phyloP scores from a whole-genome alignment of 1,139 yeast species.

The Geotrichum klebahnii region DNA sequence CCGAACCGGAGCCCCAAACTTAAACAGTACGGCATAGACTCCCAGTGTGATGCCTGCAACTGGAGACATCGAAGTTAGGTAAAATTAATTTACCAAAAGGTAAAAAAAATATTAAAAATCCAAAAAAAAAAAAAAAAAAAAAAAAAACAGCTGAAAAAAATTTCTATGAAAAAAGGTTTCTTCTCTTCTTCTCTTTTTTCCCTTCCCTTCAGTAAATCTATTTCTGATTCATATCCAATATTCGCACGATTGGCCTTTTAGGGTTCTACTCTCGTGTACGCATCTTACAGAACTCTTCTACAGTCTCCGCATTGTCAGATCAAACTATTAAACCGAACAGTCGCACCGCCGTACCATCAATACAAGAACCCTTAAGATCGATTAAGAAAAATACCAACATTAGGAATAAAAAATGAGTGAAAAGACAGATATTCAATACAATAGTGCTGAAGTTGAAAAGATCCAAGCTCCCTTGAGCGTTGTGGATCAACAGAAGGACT shows the following conservation, averaged over 20 bases:
- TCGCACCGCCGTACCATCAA: constrained; percentile 3
- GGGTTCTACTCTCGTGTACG: constrained; percentile 26
- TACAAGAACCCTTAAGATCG: no score
- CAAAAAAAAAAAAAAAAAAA: no score
- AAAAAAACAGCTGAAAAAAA: no score
- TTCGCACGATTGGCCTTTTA: constrained; percentile 25
- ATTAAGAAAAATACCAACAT: background rate
- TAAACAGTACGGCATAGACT: background rate
- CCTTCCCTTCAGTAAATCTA: background rate
- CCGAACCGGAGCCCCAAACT: no score
- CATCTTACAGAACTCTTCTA: constrained; percentile 19
- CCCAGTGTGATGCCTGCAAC: background rate
- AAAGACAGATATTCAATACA: no score
- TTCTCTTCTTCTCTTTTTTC: background rate
- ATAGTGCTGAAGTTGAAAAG: background rate
- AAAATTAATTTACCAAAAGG: no score
- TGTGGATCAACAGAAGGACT: background rate
- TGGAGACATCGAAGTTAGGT: no score
- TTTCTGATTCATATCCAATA: background rate
- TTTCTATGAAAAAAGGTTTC: background rate
- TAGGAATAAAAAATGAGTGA: background rate
- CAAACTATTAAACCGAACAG: background rate
- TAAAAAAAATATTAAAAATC: constrained; percentile 1
- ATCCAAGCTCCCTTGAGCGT: background rate
- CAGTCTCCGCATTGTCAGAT: background rate